Conservation (phyloP, 805 yeast genomes). For the Suhomyces kilbournensis region DNA sequence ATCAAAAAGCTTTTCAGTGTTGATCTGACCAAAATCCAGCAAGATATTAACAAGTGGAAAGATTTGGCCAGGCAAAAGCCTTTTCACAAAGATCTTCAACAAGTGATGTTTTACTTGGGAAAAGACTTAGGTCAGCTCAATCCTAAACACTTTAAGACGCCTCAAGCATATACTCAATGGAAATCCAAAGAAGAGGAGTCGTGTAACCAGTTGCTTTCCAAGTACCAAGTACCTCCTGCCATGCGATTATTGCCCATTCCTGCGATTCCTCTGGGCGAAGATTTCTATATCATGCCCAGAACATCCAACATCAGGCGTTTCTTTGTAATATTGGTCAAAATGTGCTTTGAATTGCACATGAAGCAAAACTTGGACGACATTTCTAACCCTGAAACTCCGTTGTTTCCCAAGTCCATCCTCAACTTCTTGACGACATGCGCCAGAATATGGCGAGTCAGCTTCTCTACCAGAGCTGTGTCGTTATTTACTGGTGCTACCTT, state of each 20-base stretch:
- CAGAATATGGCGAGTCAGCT: slow-evolving; percentile 58
- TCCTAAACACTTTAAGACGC: slow-evolving; percentile 21
- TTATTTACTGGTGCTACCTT: slow-evolving; percentile 48
- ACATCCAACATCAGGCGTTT: slow-evolving; percentile 34
- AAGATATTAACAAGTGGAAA: slow-evolving; percentile 46
- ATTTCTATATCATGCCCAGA: slow-evolving; percentile 36
- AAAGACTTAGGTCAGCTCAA: slow-evolving; percentile 41
- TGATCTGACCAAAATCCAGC: slow-evolving; percentile 50
- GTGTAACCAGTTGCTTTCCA: slow-evolving; percentile 22
- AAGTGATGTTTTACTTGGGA: slow-evolving; percentile 30
- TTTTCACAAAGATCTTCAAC: slow-evolving; percentile 34
- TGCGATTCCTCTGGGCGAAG: slow-evolving; percentile 31
- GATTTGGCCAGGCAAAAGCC: slow-evolving; percentile 39
- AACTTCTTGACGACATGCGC: slow-evolving; percentile 45
- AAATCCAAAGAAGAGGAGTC: slow-evolving; percentile 23
- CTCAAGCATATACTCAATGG: slow-evolving; percentile 30
- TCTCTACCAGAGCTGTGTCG: slow-evolving; percentile 47
- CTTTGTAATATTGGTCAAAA: slow-evolving; percentile 37
- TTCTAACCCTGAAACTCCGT: slow-evolving; percentile 15
- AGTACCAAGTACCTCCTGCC: slow-evolving; percentile 33
- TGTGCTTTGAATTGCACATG: slow-evolving; percentile 44
- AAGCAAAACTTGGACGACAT: slow-evolving; percentile 4
- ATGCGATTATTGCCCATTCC: slow-evolving; percentile 31
- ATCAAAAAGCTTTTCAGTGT: slow-evolving; percentile 50
- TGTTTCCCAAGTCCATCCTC: slow-evolving; percentile 39